A percentile compares a stretch with the other conserved stretches of the same genome.
These are phyloP conservation scores for Leptosphaerulina australis DNA, from an alignment of 2,329 filamentous ascomycete species.

Conservation along the genomic window DNA sequence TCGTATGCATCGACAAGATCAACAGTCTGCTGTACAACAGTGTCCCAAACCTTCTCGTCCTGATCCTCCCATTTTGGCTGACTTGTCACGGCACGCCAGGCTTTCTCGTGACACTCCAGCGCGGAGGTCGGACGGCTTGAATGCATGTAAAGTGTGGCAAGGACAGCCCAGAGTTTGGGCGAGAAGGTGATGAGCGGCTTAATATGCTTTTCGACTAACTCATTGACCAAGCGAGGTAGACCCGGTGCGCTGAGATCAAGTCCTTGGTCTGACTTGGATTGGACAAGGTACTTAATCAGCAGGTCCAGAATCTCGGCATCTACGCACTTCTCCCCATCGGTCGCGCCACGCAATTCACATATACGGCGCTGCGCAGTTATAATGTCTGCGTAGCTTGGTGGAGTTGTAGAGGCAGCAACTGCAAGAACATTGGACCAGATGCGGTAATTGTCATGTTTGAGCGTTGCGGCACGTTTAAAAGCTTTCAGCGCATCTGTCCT, in stretches of 20 bases:
- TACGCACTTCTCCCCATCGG: conserved; percentile 75
- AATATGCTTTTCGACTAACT: conserved; percentile 75
- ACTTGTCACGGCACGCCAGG: conserved; percentile 75
- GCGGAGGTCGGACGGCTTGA: conserved; percentile 71
- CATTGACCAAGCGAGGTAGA: conserved; percentile 66
- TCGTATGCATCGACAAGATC: conserved; percentile 83
- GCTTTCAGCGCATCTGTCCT: conserved; percentile 79
- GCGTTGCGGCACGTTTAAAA: conserved; percentile 82
- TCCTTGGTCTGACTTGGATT: conserved; percentile 35
- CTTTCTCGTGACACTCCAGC: conserved; percentile 84
- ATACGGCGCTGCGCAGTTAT: conserved; percentile 76
- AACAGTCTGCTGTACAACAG: conserved; percentile 77
- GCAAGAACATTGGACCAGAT: conserved; percentile 98
- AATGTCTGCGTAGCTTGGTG: conserved; percentile 76
- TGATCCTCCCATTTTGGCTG: conserved; percentile 63
- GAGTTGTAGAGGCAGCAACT: conserved; percentile 76
- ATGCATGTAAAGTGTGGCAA: conserved; percentile 76
- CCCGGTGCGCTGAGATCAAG: conserved; percentile 55
- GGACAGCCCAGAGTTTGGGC: conserved; percentile 75
- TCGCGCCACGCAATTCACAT: conserved; percentile 71
- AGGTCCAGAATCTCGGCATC: conserved; percentile 75
- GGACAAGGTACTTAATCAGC: conserved; percentile 73
- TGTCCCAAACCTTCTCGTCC: conserved; percentile 69
- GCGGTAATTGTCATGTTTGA: conserved; percentile 84
- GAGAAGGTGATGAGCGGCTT: conserved; percentile 84